Evolutionary conservation across 1,284 basidiomycete species (phyloP).

Genomic region (Neonothopanus nambi): DNA sequence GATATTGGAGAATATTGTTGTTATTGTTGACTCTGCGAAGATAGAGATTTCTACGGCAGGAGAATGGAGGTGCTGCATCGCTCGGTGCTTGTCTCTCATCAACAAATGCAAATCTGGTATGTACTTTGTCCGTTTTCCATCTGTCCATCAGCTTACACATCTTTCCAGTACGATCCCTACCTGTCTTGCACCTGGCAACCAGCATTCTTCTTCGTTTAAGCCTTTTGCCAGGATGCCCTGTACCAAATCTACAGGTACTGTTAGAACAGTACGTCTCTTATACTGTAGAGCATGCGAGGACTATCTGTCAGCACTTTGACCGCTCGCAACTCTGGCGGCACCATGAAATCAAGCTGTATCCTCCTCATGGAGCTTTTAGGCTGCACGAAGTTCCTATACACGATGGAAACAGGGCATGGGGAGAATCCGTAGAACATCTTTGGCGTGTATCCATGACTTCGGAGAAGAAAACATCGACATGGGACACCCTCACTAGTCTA

Average conservation of each 20-base stretch:
- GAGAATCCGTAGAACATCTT: conserved; percentile 51
- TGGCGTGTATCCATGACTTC: conserved; percentile 58
- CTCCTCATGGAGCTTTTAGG: conserved; percentile 41
- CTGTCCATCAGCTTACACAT: background rate
- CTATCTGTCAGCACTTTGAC: too few relatives aligned
- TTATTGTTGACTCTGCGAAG: conserved; percentile 46
- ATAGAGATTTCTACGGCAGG: conserved; percentile 50
- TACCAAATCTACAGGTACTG: background rate
- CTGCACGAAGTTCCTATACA: conserved; percentile 35
- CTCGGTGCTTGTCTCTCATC: conserved; percentile 53
- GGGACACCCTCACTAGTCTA: conserved; percentile 54
- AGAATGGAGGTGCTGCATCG: conserved; percentile 56
- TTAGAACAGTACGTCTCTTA: background rate
- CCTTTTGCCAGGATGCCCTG: background rate
- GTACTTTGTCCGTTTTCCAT: conserved; percentile 17
- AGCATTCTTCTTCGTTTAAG: conserved; percentile 9
- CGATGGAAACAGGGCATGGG: conserved; percentile 46
- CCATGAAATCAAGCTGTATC: background rate
- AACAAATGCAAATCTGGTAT: too few relatives aligned
- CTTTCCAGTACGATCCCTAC: conserved; percentile 5
- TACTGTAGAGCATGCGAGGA: background rate
- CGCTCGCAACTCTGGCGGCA: too few relatives aligned
- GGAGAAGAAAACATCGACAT: conserved; percentile 34
- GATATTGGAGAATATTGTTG: conserved; percentile 69
- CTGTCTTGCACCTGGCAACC: conserved; percentile 6